Percentiles rank a stretch among this genome's conserved stretches.
phyloP scores from a whole-genome alignment of 768 basidiomycete species.

The Tephrocybe rancida region DNA sequence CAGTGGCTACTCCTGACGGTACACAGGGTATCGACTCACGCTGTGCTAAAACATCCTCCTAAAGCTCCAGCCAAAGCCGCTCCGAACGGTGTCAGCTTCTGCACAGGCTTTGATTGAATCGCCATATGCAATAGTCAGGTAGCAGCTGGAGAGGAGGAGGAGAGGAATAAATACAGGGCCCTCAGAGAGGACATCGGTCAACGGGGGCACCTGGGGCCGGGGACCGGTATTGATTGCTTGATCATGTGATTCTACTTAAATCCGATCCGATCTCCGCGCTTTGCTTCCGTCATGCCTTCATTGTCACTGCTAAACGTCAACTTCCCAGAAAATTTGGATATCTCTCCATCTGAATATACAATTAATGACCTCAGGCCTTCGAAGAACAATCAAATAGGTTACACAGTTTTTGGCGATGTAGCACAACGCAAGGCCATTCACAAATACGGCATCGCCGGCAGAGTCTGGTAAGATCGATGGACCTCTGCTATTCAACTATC shows the following conservation, averaged over 20 bases:
- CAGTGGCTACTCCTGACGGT: constrained; percentile 4
- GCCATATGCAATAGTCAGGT: constrained; percentile 36
- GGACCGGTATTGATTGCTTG: background rate
- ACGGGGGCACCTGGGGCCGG: constrained; percentile 17
- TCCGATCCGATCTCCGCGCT: background rate
- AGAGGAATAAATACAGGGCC: constrained; percentile 19
- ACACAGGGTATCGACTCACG: constrained; percentile 54
- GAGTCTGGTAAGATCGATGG: constrained; percentile 65
- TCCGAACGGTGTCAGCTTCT: constrained; percentile 82
- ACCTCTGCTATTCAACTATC: constrained; percentile 2
- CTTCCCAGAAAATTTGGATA: constrained; percentile 40
- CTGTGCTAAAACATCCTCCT: constrained; percentile 91
- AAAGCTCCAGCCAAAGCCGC: constrained; percentile 92
- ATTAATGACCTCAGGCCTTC: background rate
- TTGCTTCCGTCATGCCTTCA: background rate
- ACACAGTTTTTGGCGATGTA: constrained; percentile 26
- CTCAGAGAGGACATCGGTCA: background rate
- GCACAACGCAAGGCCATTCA: constrained; percentile 64
- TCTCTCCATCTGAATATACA: constrained; percentile 32
- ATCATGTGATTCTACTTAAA: constrained; percentile 18
- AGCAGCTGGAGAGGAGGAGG: constrained; percentile 10
- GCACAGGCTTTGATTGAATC: constrained; percentile 57
- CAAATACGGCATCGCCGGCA: constrained; percentile 80
- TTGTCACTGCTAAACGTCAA: constrained; percentile 25
- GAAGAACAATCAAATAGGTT: constrained; percentile 11